Conservation (phyloP, 371 early-diverging fungal species). For the Apophysomyces trapeziformis region DNA sequence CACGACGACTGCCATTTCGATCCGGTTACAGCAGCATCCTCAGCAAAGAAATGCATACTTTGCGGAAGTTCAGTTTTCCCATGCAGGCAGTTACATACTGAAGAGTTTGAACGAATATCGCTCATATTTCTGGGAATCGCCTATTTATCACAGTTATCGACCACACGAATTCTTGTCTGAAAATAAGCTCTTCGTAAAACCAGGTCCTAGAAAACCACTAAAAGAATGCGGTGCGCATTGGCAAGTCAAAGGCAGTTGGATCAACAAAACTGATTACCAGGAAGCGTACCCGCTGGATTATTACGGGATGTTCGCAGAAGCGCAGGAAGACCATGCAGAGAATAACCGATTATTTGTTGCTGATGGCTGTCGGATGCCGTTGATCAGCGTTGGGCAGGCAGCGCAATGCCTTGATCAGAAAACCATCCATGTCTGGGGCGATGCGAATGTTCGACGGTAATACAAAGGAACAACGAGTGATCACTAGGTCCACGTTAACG, state of each 20-base stretch:
- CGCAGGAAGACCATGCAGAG: slow-evolving; percentile 35
- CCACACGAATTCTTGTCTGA: slow-evolving; percentile 34
- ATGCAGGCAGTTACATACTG: slow-evolving; percentile 37
- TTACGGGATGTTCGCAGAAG: slow-evolving; percentile 41
- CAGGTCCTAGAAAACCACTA: neutral
- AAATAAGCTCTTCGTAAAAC: slow-evolving; percentile 34
- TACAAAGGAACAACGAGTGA: neutral
- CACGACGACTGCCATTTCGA: slow-evolving; percentile 22
- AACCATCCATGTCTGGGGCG: slow-evolving; percentile 46
- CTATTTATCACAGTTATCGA: slow-evolving; percentile 38
- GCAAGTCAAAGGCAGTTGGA: slow-evolving; percentile 33
- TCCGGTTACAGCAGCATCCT: slow-evolving; percentile 38
- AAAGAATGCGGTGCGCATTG: slow-evolving; percentile 21
- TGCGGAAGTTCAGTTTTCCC: slow-evolving; percentile 36
- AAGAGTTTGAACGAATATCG: slow-evolving; percentile 37
- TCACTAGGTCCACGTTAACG: neutral
- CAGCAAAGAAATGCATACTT: slow-evolving; percentile 39
- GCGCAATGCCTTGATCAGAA: slow-evolving; percentile 36
- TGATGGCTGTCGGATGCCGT: slow-evolving; percentile 36
- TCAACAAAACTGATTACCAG: slow-evolving; percentile 28
- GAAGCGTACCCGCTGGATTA: slow-evolving; percentile 26
- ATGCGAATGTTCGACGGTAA: slow-evolving; percentile 42
- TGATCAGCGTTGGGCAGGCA: slow-evolving; percentile 40
- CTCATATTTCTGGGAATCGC: slow-evolving; percentile 49
- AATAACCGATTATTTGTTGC: slow-evolving; percentile 38